Conservation (phyloP, 140 eudicot genomes). For the Erigeron philadelphicus region DNA sequence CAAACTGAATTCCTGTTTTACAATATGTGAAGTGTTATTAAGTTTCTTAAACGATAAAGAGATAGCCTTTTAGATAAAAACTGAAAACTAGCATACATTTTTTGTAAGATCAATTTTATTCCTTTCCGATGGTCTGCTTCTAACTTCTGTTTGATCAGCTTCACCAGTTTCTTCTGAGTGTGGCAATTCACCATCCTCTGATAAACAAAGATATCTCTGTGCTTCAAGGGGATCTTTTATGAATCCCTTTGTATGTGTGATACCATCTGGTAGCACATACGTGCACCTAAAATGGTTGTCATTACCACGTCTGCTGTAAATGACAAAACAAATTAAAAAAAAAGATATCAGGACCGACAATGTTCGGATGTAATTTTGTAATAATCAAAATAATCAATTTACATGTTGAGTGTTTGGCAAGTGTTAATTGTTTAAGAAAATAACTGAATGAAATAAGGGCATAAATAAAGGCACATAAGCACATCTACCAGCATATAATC, state of each 20-base stretch:
- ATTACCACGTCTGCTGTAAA: slow-evolving; percentile 64
- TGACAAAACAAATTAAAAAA: slow-evolving; percentile 6
- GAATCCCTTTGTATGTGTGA: slow-evolving; percentile 70
- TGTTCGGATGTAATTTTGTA: too few species aligned
- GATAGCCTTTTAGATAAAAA: background rate
- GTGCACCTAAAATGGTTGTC: slow-evolving; percentile 82
- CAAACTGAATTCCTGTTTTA: slow-evolving; percentile 79
- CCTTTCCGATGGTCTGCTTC: slow-evolving; percentile 44
- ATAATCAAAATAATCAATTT: too few species aligned
- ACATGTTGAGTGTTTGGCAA: too few species aligned
- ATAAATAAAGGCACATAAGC: too few species aligned
- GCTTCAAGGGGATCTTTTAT: slow-evolving; percentile 77
- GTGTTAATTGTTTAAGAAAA: too few species aligned
- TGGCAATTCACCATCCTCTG: slow-evolving; percentile 38
- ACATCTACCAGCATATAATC: too few species aligned
- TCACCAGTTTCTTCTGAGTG: slow-evolving; percentile 30
- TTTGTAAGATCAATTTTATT: slow-evolving; percentile 59
- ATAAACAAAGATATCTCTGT: slow-evolving; percentile 39
- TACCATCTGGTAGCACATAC: slow-evolving; percentile 96
- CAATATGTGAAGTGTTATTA: slow-evolving; percentile 7
- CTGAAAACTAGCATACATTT: slow-evolving; percentile 38
- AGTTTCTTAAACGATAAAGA: background rate
- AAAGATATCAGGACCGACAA: background rate
- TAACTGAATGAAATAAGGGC: too few species aligned
- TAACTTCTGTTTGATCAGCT: slow-evolving; percentile 37